Percentiles rank a stretch among this genome's conserved stretches.
Evolutionary conservation across 2,329 filamentous ascomycete genomes (phyloP).

Genomic region (Rugonectria rugulosa): DNA sequence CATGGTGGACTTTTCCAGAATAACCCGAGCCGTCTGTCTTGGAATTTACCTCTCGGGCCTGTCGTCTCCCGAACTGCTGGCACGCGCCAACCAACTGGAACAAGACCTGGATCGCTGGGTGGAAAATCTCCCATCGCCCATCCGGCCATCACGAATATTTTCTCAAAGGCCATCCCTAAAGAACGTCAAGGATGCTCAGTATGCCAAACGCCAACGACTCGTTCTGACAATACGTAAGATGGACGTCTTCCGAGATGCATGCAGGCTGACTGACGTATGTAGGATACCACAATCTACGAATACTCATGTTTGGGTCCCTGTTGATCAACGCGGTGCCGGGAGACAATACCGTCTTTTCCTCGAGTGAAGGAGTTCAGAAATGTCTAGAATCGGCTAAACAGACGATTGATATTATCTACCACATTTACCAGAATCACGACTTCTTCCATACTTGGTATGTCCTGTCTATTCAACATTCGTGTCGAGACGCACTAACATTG

Average conservation of each 20-base stretch:
- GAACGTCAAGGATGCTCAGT: slow-evolving; percentile 15
- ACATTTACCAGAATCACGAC: slow-evolving; percentile 15
- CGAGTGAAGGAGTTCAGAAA: slow-evolving; percentile 12
- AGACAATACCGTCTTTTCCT: slow-evolving; percentile 2
- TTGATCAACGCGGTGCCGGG: slow-evolving; percentile 9
- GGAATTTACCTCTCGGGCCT: slow-evolving; percentile 18
- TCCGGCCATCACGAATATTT: slow-evolving; percentile 10
- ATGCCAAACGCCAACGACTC: slow-evolving; percentile 14
- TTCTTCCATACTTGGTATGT: slow-evolving; percentile 19
- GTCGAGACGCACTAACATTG: neutral
- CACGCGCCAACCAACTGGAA: slow-evolving; percentile 14
- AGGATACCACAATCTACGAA: slow-evolving; percentile 21
- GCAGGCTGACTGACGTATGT: neutral
- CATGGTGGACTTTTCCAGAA: slow-evolving; percentile 19
- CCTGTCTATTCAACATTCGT: neutral
- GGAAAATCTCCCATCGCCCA: slow-evolving; percentile 7
- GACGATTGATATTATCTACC: slow-evolving; percentile 17
- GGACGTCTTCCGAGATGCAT: accelerated
- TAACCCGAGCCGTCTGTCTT: slow-evolving; percentile 10
- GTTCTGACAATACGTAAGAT: slow-evolving; percentile 17
- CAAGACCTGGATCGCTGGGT: slow-evolving; percentile 19
- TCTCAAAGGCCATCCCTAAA: slow-evolving; percentile 4
- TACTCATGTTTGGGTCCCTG: slow-evolving; percentile 16
- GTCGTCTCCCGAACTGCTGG: slow-evolving; percentile 2
- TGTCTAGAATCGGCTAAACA: slow-evolving; percentile 17